Evolutionary conservation across 345 rosid species (phyloP).

Genomic region (Citrus cavaleriei): DNA sequence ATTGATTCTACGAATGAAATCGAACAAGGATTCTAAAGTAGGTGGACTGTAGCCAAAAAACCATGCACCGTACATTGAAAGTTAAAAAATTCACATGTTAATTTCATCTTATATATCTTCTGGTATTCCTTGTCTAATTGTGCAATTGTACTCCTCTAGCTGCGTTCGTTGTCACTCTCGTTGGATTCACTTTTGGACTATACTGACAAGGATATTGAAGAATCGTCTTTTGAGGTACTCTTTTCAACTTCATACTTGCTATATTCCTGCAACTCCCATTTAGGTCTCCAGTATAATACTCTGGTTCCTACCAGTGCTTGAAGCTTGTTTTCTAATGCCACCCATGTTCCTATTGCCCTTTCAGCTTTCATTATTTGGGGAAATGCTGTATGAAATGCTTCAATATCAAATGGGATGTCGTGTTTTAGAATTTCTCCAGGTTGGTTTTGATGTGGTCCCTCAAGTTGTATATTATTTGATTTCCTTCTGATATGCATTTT

Average conservation of each 20-base stretch:
- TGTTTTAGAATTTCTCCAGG: slow-evolving; percentile 78
- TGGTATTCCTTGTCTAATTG: slow-evolving; percentile 5
- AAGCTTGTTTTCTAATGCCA: slow-evolving; percentile 8
- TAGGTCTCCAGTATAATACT: neutral
- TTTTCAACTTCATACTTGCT: slow-evolving; percentile 6
- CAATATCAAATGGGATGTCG: slow-evolving; percentile 94
- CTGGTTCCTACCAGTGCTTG: neutral
- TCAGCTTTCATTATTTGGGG: slow-evolving; percentile 95
- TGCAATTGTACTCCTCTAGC: slow-evolving; percentile 31
- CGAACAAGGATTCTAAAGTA: slow-evolving; percentile 68
- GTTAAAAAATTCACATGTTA: slow-evolving; percentile 2
- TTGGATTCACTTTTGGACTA: slow-evolving; percentile 93
- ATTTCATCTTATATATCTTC: neutral
- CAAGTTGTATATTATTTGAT: neutral
- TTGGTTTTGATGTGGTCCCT: slow-evolving; percentile 24
- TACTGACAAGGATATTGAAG: slow-evolving; percentile 83
- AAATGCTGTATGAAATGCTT: slow-evolving; percentile 86
- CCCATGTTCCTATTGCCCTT: slow-evolving; percentile 8
- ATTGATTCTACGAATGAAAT: slow-evolving; percentile 58
- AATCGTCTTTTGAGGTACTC: slow-evolving; percentile 87
- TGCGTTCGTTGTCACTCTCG: slow-evolving; percentile 75
- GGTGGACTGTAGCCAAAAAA: slow-evolving; percentile 19
- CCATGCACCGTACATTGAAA: neutral
- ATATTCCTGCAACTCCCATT: neutral
- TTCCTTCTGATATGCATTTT: neutral